Evolutionary conservation across 768 basidiomycete species (phyloP).

Genomic region (Botryobasidium botryosum): DNA sequence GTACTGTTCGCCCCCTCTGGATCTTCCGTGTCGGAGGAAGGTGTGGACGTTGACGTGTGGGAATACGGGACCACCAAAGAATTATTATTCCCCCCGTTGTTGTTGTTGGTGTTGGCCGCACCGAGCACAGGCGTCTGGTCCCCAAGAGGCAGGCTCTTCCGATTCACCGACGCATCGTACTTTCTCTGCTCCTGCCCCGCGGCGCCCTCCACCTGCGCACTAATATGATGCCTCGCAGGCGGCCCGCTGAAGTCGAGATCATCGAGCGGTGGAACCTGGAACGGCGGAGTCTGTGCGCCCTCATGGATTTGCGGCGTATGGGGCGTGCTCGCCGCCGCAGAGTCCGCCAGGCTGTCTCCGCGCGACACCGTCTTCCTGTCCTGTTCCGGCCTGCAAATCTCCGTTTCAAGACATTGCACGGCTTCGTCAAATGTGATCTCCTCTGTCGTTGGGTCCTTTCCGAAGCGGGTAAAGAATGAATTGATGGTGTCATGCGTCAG

Average conservation of each 20-base stretch:
- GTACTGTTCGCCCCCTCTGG: slow-evolving; percentile 12
- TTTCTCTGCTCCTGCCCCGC: too few relatives aligned
- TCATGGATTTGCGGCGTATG: too few relatives aligned
- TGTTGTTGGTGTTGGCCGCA: background rate
- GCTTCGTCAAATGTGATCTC: slow-evolving; percentile 66
- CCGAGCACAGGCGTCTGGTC: slow-evolving; percentile 2
- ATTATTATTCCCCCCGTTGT: too few relatives aligned
- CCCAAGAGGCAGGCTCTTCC: too few relatives aligned
- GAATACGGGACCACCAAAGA: slow-evolving; percentile 3
- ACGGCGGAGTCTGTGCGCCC: too few relatives aligned
- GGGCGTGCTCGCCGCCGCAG: too few relatives aligned
- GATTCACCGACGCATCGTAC: too few relatives aligned
- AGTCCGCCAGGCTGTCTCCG: slow-evolving; percentile 24
- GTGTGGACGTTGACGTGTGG: slow-evolving; percentile 6
- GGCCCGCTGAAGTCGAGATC: slow-evolving; percentile 49
- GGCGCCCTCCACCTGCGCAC: too few relatives aligned
- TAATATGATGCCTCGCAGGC: background rate
- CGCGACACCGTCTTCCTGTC: slow-evolving; percentile 53
- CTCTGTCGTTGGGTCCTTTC: slow-evolving; percentile 45
- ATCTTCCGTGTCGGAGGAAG: slow-evolving; percentile 17
- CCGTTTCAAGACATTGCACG: slow-evolving; percentile 71
- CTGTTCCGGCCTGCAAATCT: slow-evolving; percentile 51
- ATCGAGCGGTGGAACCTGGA: slow-evolving; percentile 26
- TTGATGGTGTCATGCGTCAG: slow-evolving; percentile 62
- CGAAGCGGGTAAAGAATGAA: slow-evolving; percentile 59